Percentiles rank a stretch among this genome's conserved stretches.
These are phyloP conservation scores for Nannochloris sp. DNA, from an alignment of 139 green algal species.

Conservation along the genomic window DNA sequence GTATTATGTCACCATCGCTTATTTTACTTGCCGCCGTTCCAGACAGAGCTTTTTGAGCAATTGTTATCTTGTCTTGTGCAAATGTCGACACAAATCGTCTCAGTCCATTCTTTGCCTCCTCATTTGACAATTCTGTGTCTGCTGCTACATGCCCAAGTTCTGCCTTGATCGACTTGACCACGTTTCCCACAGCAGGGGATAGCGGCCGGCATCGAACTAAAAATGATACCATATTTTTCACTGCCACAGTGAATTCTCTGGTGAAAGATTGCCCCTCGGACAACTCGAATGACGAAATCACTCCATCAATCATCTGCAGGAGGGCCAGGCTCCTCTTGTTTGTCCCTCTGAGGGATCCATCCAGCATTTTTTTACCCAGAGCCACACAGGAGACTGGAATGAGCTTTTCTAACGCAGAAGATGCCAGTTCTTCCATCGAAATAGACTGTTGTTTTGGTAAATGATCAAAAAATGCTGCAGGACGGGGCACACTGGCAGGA, in stretches of 20 bases:
- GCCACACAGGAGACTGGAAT: slow-evolving; percentile 66
- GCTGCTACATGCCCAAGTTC: slow-evolving; percentile 31
- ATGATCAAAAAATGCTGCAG: slow-evolving; percentile 73
- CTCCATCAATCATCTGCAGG: slow-evolving; percentile 56
- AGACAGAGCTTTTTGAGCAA: slow-evolving; percentile 64
- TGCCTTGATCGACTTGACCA: slow-evolving; percentile 80
- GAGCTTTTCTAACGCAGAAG: slow-evolving; percentile 7
- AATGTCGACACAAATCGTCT: slow-evolving; percentile 36
- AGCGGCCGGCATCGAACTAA: slow-evolving; percentile 80
- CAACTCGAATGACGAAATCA: slow-evolving; percentile 55
- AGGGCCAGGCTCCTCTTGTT: slow-evolving; percentile 82
- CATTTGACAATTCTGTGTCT: slow-evolving; percentile 18
- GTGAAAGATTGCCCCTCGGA: slow-evolving; percentile 53
- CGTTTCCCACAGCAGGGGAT: slow-evolving; percentile 80
- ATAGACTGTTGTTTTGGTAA: slow-evolving; percentile 58
- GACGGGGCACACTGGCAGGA: slow-evolving; percentile 18
- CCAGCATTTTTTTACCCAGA: slow-evolving; percentile 71
- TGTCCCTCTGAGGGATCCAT: slow-evolving; percentile 62
- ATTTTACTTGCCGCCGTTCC: slow-evolving; percentile 66
- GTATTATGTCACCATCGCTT: slow-evolving; percentile 75
- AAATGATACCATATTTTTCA: slow-evolving; percentile 80
- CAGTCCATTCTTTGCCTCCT: slow-evolving; percentile 48
- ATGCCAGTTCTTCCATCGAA: slow-evolving; percentile 11
- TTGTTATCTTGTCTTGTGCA: slow-evolving; percentile 60
- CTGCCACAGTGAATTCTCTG: slow-evolving; percentile 60